Percentiles rank a stretch among this genome's conserved stretches.
Conservation (phyloP, 2,329 filamentous ascomycete genomes). For the Dactylellina drechsleri region DNA sequence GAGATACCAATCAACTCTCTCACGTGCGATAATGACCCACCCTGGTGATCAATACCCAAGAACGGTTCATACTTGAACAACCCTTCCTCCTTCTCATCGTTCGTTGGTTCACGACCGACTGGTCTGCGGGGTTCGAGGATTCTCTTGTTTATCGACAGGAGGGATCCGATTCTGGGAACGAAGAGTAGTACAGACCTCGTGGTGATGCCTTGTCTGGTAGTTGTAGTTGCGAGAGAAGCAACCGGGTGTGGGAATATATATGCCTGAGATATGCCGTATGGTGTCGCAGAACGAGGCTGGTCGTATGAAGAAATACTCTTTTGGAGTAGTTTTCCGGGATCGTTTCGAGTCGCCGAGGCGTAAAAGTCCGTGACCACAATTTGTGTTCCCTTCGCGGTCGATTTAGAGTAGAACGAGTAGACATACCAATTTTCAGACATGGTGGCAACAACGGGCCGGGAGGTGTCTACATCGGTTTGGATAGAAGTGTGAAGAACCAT, state of each 20-base stretch:
- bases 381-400: constrained; percentile 80
- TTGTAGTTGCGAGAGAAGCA: constrained; percentile 80
- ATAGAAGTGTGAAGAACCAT: constrained; percentile 77
- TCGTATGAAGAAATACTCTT: constrained; percentile 81
- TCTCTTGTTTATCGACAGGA: constrained; percentile 81
- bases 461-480: constrained; percentile 78
- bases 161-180: constrained; percentile 72
- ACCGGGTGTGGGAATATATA: constrained; percentile 85
- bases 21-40: constrained; percentile 80
- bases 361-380: constrained; percentile 88
- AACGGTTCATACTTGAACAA: constrained; percentile 78
- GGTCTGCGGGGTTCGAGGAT: constrained; percentile 87
- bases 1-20: constrained; percentile 81
- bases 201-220: constrained; percentile 91
- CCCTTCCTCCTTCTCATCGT: constrained; percentile 84
- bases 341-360: constrained; percentile 83
- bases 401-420: constrained; percentile 77
- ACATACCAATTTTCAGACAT: constrained; percentile 95
- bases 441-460: constrained; percentile 77
- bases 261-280: constrained; percentile 80
- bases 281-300: constrained; percentile 72
- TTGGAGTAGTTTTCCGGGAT: constrained; percentile 79
- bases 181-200: constrained; percentile 79
- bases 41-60: constrained; percentile 80
- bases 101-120: constrained; percentile 81